Evolutionary conservation across 2,329 filamentous ascomycete species (phyloP).

Genomic region (Diplodia intermedia): DNA sequence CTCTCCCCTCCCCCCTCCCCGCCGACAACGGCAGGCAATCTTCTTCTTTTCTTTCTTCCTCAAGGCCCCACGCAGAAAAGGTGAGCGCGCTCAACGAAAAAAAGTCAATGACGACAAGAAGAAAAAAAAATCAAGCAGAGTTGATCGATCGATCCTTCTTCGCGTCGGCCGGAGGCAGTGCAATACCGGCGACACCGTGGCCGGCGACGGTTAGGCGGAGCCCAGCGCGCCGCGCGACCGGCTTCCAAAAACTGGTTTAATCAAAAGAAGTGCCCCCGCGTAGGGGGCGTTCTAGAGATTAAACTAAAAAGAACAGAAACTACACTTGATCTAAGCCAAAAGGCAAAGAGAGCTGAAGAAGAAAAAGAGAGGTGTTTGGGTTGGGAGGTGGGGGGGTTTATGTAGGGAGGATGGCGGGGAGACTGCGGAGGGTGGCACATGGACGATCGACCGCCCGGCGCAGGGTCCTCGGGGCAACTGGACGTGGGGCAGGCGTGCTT

Average conservation of each 20-base stretch:
- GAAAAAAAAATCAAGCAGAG: neutral
- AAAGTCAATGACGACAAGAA: neutral
- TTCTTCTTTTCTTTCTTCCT: conserved; percentile 1
- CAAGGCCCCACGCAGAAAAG: conserved; percentile 1
- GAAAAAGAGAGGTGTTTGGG: neutral
- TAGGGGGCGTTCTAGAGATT: conserved; percentile 11
- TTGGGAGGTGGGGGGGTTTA: neutral
- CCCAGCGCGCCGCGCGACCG: neutral
- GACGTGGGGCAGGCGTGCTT: neutral
- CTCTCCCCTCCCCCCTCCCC: too few species aligned
- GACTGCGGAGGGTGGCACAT: too few species aligned
- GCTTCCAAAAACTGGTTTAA: conserved; percentile 15
- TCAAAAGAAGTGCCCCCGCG: conserved; percentile 15
- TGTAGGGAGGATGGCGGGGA: too few species aligned
- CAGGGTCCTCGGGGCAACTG: neutral
- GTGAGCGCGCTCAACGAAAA: conserved; percentile 12
- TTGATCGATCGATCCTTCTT: too few species aligned
- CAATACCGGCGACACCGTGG: conserved; percentile 20
- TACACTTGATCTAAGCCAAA: conserved; percentile 27
- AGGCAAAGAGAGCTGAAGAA: conserved; percentile 25
- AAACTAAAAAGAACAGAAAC: conserved; percentile 25
- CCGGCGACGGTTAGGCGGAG: neutral
- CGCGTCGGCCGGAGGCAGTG: conserved; percentile 17
- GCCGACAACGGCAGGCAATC: too few species aligned
- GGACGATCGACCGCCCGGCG: too few species aligned